These are phyloP conservation scores for Oemleria cerasiformis DNA, from an alignment of 306 rosid genomes.

Conservation along the genomic window DNA sequence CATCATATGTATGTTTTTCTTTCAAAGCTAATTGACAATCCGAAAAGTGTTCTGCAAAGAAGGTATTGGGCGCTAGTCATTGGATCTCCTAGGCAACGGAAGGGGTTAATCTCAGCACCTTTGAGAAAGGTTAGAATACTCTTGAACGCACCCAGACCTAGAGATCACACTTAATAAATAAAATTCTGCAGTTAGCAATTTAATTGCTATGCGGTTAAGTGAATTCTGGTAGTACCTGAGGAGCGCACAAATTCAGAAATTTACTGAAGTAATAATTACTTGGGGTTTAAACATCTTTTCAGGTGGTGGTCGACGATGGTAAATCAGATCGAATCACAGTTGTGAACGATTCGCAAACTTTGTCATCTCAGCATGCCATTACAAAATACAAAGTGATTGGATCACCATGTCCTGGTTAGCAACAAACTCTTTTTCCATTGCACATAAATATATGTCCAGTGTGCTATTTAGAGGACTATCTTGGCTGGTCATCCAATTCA, in stretches of 20 bases:
- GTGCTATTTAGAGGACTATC: not conserved
- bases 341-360: slow-evolving; percentile 34
- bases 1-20: slow-evolving; percentile 17
- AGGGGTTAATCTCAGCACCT: slow-evolving; percentile 71
- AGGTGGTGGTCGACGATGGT: slow-evolving; percentile 86
- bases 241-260: not conserved
- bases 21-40: slow-evolving; percentile 33
- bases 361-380: slow-evolving; percentile 70
- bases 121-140: slow-evolving; percentile 66
- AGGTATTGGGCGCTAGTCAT: slow-evolving; percentile 86
- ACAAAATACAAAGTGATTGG: slow-evolving; percentile 70
- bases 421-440: slow-evolving; percentile 16
- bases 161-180: not conserved
- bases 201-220: not conserved
- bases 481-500: not conserved
- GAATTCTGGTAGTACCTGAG: slow-evolving; percentile 1
- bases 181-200: not conserved
- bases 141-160: slow-evolving; percentile 3
- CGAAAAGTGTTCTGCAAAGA: slow-evolving; percentile 57
- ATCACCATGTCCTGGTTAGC: slow-evolving; percentile 66
- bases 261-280: not conserved
- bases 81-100: slow-evolving; percentile 71
- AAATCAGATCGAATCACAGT: slow-evolving; percentile 72
- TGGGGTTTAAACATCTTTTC: slow-evolving; percentile 20
- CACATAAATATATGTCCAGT: not conserved